phyloP scores from a whole-genome alignment of 345 rosid species.

The Sisymbrium irio region DNA sequence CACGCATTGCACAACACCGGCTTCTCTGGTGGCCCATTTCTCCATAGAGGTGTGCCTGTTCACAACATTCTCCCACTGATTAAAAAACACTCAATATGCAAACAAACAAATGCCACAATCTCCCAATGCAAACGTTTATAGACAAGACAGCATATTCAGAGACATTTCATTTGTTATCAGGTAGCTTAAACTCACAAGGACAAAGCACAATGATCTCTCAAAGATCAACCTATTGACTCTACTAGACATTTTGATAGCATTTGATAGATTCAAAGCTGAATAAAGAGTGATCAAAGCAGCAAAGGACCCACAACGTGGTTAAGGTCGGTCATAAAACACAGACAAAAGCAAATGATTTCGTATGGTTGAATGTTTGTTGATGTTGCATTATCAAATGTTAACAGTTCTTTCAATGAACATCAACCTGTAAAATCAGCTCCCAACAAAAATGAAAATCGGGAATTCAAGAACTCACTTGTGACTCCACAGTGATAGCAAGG shows the following conservation, averaged over 20 bases:
- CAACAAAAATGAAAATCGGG: not conserved
- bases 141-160: not conserved
- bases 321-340: slow-evolving; percentile 8
- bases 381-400: slow-evolving; percentile 27
- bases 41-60: slow-evolving; percentile 64
- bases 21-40: slow-evolving; percentile 62
- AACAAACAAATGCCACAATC: slow-evolving; percentile 1
- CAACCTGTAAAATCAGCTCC: not conserved
- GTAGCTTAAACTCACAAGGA: too few species aligned
- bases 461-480: slow-evolving; percentile 84
- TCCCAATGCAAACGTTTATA: not conserved
- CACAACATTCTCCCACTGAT: not conserved
- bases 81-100: slow-evolving; percentile 17
- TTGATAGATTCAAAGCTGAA: not conserved
- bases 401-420: slow-evolving; percentile 4
- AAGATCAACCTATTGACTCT: not conserved
- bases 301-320: slow-evolving; percentile 9
- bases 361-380: not conserved
- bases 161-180: not conserved
- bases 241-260: slow-evolving; percentile 1
- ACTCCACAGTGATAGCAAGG: slow-evolving; percentile 99
- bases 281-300: slow-evolving; percentile 25
- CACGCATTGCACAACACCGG: slow-evolving; percentile 79
- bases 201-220: slow-evolving; percentile 14
- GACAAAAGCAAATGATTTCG: slow-evolving; percentile 4